Base-by-base conservation (phyloP, 306 rosid genomes). In the Medicago lupulina region DNA sequence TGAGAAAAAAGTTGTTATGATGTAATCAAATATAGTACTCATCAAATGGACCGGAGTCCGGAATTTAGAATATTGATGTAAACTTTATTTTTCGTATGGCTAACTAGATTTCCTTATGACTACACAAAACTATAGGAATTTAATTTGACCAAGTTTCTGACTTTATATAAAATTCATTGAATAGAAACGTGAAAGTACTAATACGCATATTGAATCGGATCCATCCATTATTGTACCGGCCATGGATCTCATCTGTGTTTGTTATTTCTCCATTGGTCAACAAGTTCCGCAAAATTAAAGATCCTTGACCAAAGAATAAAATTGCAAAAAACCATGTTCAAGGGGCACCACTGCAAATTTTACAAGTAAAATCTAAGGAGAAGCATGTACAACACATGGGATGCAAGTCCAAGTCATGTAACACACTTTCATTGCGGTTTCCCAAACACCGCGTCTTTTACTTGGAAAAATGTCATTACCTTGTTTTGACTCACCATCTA, bases 401-500 rank as follows among this genome's bases (percentile, higher is more conserved):
- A 14, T 21, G 57, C 15, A 14, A 1, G 55, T 49, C 3, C 7
- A 34, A 34, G 38, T 28, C 66, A 14, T 23, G 28, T 31, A 50
- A 50, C 18, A 18, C 73, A 19, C 21, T 77, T 82, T 73, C 82
- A 19, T 0, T 46, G 67, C 5, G 15, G 41, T 11, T 76, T 43
- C 78, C 21, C 1, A 0, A 7, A 23, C 60, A 70, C 86, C 83
- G 87, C 89, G 89, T 87, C 31, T 62, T 64, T 73, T 21, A 50
- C 80, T 75, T 10, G 79, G 75, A 81, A 67, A 41, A 25, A 28
- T 60, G 31, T 39, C 31, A 53, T 25, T 65, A 78, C 73, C 47
- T 81, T 5, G 78, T 15, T 84, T 85, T 79, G 88, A 86, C 83
- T 80, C 70, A 58, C 77, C 50, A 13, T 44, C 75, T 55, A 9